Percentiles rank a stretch among this genome's conserved stretches.
Conservation (phyloP, 1,284 basidiomycete species). For the Marasmius oreades region DNA sequence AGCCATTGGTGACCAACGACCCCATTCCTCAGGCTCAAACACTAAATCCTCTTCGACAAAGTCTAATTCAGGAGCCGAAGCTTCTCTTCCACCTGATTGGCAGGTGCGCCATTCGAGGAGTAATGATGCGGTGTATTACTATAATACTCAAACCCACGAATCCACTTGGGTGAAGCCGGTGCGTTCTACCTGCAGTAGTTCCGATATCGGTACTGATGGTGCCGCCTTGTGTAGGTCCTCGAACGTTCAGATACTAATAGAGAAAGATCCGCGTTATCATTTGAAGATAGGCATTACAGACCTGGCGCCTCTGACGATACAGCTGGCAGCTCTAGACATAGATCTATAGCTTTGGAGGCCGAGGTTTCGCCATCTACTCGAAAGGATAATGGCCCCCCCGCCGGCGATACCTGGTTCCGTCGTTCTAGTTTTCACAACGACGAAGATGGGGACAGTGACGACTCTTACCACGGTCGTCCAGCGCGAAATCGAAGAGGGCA, state of each 20-base stretch:
- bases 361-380: conserved; percentile 16
- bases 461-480: conserved; percentile 21
- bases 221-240: conserved; percentile 21
- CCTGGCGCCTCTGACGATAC: conserved; percentile 21
- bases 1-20: conserved; percentile 11
- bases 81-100: conserved; percentile 56
- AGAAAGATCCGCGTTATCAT: conserved; percentile 32
- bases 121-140: conserved; percentile 49
- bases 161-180: conserved; percentile 59
- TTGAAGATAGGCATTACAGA: conserved; percentile 64
- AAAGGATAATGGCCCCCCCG: conserved; percentile 11
- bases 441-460: conserved; percentile 23
- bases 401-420: conserved; percentile 5
- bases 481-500: not conserved
- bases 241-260: conserved; percentile 20
- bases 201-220: conserved; percentile 25
- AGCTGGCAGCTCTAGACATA: conserved; percentile 22
- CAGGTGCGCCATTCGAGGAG: conserved; percentile 51
- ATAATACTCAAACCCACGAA: conserved; percentile 53
- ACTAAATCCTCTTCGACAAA: conserved; percentile 20
- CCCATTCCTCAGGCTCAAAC: not conserved
- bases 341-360: conserved; percentile 11
- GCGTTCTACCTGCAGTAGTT: conserved; percentile 17
- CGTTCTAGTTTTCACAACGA: conserved; percentile 6
- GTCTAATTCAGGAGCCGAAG: conserved; percentile 26